Evolutionary conservation across 1,284 basidiomycete genomes (phyloP).

Genomic region (Paramarasmius palmivorus): DNA sequence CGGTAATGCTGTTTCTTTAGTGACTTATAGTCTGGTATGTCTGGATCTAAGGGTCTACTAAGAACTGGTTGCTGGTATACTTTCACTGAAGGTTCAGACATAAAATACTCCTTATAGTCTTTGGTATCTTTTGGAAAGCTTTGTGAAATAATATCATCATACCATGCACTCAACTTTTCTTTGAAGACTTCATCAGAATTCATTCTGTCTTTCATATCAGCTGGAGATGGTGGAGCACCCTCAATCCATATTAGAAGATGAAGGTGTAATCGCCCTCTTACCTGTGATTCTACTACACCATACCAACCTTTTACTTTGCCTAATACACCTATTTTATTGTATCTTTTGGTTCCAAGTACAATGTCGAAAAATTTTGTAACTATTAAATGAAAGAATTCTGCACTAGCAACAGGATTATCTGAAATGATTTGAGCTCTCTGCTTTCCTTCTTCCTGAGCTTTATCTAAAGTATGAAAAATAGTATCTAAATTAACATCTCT

Average conservation of each 20-base stretch:
- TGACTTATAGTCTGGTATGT: not conserved
- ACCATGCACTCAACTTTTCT: not conserved
- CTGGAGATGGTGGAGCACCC: not conserved
- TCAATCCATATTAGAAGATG: slow-evolving; percentile 4
- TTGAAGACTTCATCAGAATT: not conserved
- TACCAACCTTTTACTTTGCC: slow-evolving; percentile 12
- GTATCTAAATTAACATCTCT: slow-evolving; percentile 14
- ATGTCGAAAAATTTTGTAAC: slow-evolving; percentile 11
- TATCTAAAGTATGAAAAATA: slow-evolving; percentile 6
- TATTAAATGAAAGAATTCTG: slow-evolving; percentile 15
- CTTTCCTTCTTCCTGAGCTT: not conserved
- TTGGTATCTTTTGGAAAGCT: not conserved
- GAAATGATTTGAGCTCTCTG: not conserved
- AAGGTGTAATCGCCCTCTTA: not conserved
- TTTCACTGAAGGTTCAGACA: no score
- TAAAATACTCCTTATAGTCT: not conserved
- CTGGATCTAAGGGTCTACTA: slow-evolving; percentile 8
- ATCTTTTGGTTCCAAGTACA: slow-evolving; percentile 9
- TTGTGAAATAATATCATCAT: not conserved
- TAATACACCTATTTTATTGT: slow-evolving; percentile 11
- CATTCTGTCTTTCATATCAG: not conserved
- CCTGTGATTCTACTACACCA: slow-evolving; percentile 7
- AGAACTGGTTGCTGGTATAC: slow-evolving; percentile 6
- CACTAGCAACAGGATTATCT: slow-evolving; percentile 18
- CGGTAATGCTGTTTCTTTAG: slow-evolving; percentile 13